These are phyloP conservation scores for Pittosporum tobira DNA, from an alignment of 129 eudicot genomes.

Conservation along the genomic window DNA sequence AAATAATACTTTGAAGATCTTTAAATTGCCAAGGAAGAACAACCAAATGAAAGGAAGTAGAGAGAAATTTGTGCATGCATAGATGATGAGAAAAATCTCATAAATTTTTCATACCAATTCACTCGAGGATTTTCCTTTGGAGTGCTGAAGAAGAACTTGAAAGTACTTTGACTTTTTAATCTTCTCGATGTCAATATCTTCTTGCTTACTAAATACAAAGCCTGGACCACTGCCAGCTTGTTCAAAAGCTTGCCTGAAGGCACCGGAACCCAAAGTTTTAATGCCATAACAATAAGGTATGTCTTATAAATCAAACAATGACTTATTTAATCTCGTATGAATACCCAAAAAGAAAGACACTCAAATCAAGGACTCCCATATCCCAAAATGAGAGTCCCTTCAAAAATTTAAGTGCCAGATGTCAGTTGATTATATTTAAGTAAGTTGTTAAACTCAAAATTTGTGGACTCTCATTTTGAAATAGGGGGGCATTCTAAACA, in stretches of 20 bases:
- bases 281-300: neutral
- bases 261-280: constrained; percentile 2
- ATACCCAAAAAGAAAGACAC: neutral
- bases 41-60: neutral
- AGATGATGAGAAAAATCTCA: neutral
- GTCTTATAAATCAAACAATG: neutral
- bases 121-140: constrained; percentile 23
- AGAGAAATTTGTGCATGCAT: neutral
- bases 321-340: neutral
- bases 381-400: too few relatives aligned
- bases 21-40: neutral
- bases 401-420: too few relatives aligned
- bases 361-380: too few relatives aligned
- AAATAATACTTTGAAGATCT: neutral
- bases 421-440: too few relatives aligned
- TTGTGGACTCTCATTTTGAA: neutral
- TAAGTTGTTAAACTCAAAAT: neutral
- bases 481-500: neutral
- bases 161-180: constrained; percentile 72
- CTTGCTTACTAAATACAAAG: constrained; percentile 43
- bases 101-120: constrained; percentile 25
- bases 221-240: constrained; percentile 82
- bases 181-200: constrained; percentile 51
- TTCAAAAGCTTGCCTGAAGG: constrained; percentile 77
- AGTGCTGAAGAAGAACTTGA: constrained; percentile 48